Base-by-base conservation (phyloP, 1,284 basidiomycete species). In the Pseudozyma tsukubaensis region DNA sequence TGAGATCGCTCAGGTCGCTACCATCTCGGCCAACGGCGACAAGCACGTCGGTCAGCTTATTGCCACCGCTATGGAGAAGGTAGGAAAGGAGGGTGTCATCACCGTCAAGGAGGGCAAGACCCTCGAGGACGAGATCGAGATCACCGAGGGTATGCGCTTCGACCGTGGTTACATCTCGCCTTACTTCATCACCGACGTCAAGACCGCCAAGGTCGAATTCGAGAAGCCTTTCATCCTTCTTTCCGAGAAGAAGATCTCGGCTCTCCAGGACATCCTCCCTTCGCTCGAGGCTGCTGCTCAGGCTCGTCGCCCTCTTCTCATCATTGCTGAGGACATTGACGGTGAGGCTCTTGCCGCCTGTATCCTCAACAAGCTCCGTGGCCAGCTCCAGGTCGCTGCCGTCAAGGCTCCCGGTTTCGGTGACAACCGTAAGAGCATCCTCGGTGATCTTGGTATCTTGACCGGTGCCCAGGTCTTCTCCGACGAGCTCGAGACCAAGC, bases 11-110 rank as follows among this genome's bases (percentile, higher is more conserved):
- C 93, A 94, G 86, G 95, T 99, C 72, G 96, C 96, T 18, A 99
- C 96, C 80, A 99, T 99, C 86, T 97, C 94, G 45, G 96, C 95
- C 61, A 99, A 99, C 86, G 96, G 95, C 69, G 95, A 98, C 87
- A 88, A 87, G 19, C 94, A 98, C 85, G 90, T 99, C 78, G 96
- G 96, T 59, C 91, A 92, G 85, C 90, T 99, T 83, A 98, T 98
- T 86, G 94, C 96, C n/a, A 94, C 94, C 84, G 96, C 96, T 3
- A 98, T 98, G 96, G 96, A 98, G 87, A 97, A 97, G 87, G 96
- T 98, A 72, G 96, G 96, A 85, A 97, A 97, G 88, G 96, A 99
- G 87, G 96, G 96, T 86, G 96, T 98, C 85, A 98, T 99, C 88
- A 99, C 96, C 68, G 95, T 99, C 86, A 97, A 97, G 89, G 96